phyloP scores from a whole-genome alignment of 1,284 basidiomycete species.

The Cryptococcus sp. region DNA sequence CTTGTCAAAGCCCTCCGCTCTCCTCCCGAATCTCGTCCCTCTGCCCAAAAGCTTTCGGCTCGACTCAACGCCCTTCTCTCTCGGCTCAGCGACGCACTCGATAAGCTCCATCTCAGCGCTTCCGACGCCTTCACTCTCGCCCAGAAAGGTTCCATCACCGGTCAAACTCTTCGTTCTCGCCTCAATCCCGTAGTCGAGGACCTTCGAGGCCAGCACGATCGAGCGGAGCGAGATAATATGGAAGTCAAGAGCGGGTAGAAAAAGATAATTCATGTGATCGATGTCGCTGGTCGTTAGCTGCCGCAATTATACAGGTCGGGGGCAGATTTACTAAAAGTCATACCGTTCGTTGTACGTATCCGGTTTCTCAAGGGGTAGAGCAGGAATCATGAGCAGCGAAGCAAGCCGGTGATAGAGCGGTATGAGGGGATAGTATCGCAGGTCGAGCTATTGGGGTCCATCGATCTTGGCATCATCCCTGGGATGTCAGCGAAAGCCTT shows the following conservation, averaged over 20 bases:
- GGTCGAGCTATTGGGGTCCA: neutral
- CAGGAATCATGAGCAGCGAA: no score
- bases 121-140: slow-evolving; percentile 15
- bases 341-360: no score
- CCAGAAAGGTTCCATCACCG: slow-evolving; percentile 14
- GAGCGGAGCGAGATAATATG: no score
- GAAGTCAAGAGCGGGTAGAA: no score
- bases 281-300: no score
- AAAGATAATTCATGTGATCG: no score
- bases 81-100: slow-evolving; percentile 27
- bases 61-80: slow-evolving; percentile 29
- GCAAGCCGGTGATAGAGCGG: no score
- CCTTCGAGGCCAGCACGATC: slow-evolving; percentile 18
- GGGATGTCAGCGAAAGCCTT: neutral
- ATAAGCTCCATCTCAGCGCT: slow-evolving; percentile 22
- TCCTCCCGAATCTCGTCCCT: slow-evolving; percentile 10
- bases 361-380: no score
- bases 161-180: slow-evolving; percentile 7
- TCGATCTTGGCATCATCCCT: slow-evolving; percentile 1
- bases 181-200: slow-evolving; percentile 11
- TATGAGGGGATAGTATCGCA: no score
- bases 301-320: no score
- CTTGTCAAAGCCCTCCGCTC: slow-evolving; percentile 29
- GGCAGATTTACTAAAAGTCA: no score
- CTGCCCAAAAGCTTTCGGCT: slow-evolving; percentile 3